These are phyloP conservation scores for Lonicera japonica DNA, from an alignment of 129 eudicot genomes.

Conservation along the genomic window DNA sequence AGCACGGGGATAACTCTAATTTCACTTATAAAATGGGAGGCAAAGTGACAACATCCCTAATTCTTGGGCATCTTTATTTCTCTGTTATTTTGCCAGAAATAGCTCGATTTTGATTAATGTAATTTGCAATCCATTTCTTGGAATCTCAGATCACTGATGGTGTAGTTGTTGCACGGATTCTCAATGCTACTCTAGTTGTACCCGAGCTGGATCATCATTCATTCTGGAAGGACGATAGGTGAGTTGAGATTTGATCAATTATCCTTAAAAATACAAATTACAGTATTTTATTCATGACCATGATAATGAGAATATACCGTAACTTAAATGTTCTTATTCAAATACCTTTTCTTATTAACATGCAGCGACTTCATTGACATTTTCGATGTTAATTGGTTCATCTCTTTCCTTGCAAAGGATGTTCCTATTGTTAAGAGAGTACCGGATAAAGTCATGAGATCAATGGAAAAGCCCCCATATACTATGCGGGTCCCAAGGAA, in stretches of 20 bases:
- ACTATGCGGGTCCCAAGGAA: slow-evolving; percentile 99
- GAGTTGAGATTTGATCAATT: neutral
- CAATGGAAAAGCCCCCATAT: slow-evolving; percentile 91
- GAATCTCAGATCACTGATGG: slow-evolving; percentile 81
- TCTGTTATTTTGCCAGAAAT: neutral
- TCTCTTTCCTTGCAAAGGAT: slow-evolving; percentile 76
- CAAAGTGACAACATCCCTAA: too few relatives aligned
- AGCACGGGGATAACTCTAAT: too few relatives aligned
- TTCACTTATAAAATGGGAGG: too few relatives aligned
- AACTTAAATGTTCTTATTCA: slow-evolving; percentile 3
- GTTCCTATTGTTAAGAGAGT: slow-evolving; percentile 79
- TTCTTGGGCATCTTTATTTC: neutral
- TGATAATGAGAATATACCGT: neutral
- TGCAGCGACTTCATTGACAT: slow-evolving; percentile 87
- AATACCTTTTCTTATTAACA: neutral
- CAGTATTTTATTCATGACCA: neutral
- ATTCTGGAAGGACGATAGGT: slow-evolving; percentile 95
- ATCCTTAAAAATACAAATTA: neutral
- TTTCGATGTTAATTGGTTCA: slow-evolving; percentile 92
- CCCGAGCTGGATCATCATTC: slow-evolving; percentile 97
- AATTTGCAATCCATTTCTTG: slow-evolving; percentile 3
- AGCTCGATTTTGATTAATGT: neutral
- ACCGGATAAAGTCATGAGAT: slow-evolving; percentile 86
- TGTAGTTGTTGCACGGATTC: slow-evolving; percentile 90
- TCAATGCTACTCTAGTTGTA: slow-evolving; percentile 89